Evolutionary conservation across 257 asterid genomes (phyloP).

Genomic region (Coffea eugenioides): DNA sequence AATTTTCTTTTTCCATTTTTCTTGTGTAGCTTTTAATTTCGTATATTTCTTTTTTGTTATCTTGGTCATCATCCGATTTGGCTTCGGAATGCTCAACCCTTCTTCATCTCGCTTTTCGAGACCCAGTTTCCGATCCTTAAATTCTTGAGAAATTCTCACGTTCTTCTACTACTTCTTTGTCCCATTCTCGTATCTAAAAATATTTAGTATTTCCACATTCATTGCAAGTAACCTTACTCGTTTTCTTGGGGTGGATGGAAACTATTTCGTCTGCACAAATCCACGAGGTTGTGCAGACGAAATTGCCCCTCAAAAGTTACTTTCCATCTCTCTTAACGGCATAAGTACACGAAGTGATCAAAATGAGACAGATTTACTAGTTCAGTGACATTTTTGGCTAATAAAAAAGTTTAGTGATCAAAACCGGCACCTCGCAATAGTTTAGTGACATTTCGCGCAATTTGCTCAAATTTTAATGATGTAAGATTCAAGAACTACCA

Average conservation of each 20-base stretch:
- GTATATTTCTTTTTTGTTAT: background rate
- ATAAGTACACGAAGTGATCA: no score
- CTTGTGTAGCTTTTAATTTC: background rate
- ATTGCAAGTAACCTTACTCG: background rate
- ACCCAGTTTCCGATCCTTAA: slow-evolving; percentile 21
- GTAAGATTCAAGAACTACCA: no score
- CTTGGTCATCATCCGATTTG: background rate
- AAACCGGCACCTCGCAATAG: no score
- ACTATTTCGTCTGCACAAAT: no score
- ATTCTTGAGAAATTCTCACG: slow-evolving; percentile 14
- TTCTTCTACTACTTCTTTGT: background rate
- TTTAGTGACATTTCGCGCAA: no score
- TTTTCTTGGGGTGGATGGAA: background rate
- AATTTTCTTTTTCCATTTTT: background rate
- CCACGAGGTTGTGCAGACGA: no score
- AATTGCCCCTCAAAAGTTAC: no score
- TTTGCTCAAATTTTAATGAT: no score
- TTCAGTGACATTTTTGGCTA: no score
- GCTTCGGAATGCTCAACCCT: background rate
- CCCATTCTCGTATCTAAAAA: background rate
- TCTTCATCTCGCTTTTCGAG: slow-evolving; percentile 5
- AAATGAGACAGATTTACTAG: no score
- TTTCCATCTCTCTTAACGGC: no score
- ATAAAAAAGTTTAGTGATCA: no score
- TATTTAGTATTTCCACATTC: background rate